These are phyloP conservation scores for Plasmodium coatneyi DNA, from an alignment of 169 alveolate species.

Conservation along the genomic window DNA sequence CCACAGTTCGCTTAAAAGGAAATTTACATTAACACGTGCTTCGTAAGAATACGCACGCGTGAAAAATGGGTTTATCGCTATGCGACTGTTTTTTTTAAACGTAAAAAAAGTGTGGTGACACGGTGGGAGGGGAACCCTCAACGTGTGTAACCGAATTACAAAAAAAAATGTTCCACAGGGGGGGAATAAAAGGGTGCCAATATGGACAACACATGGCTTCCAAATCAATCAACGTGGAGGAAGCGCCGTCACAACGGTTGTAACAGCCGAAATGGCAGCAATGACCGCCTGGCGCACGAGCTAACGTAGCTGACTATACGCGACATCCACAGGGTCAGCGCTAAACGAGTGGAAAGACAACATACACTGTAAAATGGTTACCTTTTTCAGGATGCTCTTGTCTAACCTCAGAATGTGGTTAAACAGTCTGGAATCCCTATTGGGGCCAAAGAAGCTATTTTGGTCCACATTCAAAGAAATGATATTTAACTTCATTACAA, in stretches of 20 bases:
- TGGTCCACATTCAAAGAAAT: slow-evolving; percentile 65
- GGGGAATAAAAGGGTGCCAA: neutral
- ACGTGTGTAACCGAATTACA: neutral
- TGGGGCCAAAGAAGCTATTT: slow-evolving; percentile 65
- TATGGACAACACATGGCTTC: neutral
- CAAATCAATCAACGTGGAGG: neutral
- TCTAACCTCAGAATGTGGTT: slow-evolving; percentile 65
- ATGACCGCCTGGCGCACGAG: neutral
- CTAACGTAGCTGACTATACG: neutral
- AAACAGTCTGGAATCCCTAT: slow-evolving; percentile 40
- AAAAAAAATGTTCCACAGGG: slow-evolving; percentile 24
- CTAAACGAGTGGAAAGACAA: slow-evolving; percentile 28
- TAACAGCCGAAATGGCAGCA: neutral
- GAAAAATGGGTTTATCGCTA: neutral
- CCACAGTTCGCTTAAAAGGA: neutral
- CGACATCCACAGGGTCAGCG: neutral
- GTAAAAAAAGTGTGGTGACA: neutral
- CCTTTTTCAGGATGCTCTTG: slow-evolving; percentile 47
- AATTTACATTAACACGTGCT: neutral
- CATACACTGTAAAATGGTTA: slow-evolving; percentile 54
- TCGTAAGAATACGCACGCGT: neutral
- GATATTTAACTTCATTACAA: slow-evolving; percentile 64
- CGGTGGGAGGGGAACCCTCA: neutral
- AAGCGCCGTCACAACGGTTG: too few relatives aligned
- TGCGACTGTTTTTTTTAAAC: neutral